Evolutionary conservation across 805 yeast genomes (phyloP).

Genomic region (Sugiyamaella mastotermitis): DNA sequence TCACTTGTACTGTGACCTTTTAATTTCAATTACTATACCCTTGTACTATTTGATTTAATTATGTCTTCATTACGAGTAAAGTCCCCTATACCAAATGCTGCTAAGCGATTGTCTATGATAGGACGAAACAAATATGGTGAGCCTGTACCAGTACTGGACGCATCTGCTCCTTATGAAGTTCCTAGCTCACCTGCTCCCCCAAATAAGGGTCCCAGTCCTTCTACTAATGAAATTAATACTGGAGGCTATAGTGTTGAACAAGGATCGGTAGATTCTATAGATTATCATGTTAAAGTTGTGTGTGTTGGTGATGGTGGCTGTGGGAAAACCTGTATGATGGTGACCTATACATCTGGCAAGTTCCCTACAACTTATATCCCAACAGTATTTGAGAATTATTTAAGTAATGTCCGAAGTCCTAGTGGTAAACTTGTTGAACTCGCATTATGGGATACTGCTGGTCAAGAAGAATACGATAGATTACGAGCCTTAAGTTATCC

Average conservation of each 20-base stretch:
- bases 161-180: constrained; percentile 10
- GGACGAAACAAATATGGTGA: constrained; percentile 15
- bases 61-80: no score
- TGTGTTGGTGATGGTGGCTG: constrained; percentile 89
- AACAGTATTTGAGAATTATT: constrained; percentile 76
- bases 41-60: no score
- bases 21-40: no score
- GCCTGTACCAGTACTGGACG: constrained; percentile 25
- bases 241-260: no score
- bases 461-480: constrained; percentile 38
- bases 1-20: no score
- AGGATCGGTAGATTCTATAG: no score
- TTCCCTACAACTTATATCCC: constrained; percentile 76
- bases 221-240: no score
- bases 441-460: constrained; percentile 82
- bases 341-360: constrained; percentile 58
- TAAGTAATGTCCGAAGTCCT: constrained; percentile 47
- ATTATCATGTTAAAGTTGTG: constrained; percentile 51
- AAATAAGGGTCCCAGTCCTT: neutral
- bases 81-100: no score
- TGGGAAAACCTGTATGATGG: constrained; percentile 77
- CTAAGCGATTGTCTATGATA: constrained; percentile 13
- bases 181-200: constrained; percentile 8
- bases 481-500: constrained; percentile 74
- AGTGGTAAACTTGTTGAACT: constrained; percentile 53